Conservation (phyloP, 805 yeast genomes). For the Wickerhamiella musiphila region DNA sequence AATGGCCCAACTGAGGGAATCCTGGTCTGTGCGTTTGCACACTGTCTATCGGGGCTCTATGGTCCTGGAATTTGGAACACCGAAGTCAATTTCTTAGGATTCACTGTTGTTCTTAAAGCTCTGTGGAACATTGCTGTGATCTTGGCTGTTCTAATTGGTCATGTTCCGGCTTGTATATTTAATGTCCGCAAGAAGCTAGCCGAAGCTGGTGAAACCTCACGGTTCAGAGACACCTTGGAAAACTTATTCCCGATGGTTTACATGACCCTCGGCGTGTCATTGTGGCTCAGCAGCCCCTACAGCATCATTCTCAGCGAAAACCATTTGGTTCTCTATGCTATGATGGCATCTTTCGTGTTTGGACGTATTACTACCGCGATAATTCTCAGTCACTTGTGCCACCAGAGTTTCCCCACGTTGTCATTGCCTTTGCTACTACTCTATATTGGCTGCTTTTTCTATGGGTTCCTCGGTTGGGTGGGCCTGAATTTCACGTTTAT, state of each 20-base stretch:
- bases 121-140: conserved; percentile 19
- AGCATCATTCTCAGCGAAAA: conserved; percentile 29
- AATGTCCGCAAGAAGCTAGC: conserved; percentile 26
- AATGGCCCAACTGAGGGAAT: conserved; percentile 97
- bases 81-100: conserved; percentile 27
- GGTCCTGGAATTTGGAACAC: conserved; percentile 27
- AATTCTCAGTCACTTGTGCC: conserved; percentile 72
- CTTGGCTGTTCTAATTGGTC: conserved; percentile 30
- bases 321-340: conserved; percentile 53
- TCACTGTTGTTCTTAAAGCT: conserved; percentile 21
- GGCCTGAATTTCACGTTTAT: conserved; percentile 21
- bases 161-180: conserved; percentile 49
- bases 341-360: conserved; percentile 65
- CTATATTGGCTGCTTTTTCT: conserved; percentile 21
- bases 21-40: conserved; percentile 40
- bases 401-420: conserved; percentile 58
- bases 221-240: conserved; percentile 20
- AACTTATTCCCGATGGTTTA: conserved; percentile 45
- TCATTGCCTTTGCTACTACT: conserved; percentile 46
- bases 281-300: conserved; percentile 30
- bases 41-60: conserved; percentile 42
- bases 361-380: conserved; percentile 50
- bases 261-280: conserved; percentile 32
- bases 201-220: conserved; percentile 23
- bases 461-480: conserved; percentile 33